phyloP scores from a whole-genome alignment of 2,329 filamentous ascomycete species.

The Ophiocordyceps camponoti-floridani region DNA sequence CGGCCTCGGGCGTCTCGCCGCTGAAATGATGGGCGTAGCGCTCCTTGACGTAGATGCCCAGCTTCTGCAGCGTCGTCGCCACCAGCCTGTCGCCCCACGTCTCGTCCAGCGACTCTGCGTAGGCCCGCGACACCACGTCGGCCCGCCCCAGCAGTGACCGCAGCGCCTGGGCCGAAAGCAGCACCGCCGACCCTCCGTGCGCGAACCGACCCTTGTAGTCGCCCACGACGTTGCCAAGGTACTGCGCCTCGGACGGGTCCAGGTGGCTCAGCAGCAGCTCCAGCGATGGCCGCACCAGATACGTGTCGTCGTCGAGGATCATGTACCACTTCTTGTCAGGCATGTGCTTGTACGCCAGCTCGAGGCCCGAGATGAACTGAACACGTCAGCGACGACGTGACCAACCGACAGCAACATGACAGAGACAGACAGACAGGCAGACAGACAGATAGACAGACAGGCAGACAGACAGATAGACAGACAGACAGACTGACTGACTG shows the following conservation, averaged over 20 bases:
- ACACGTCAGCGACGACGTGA: not conserved
- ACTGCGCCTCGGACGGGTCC: conserved; percentile 25
- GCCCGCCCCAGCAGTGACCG: conserved; percentile 24
- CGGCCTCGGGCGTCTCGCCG: conserved; percentile 30
- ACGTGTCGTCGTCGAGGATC: conserved; percentile 40
- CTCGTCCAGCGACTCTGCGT: conserved; percentile 29
- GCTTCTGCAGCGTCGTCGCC: conserved; percentile 31
- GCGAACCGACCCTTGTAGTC: conserved; percentile 37
- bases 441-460: too few species aligned
- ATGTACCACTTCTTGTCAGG: conserved; percentile 41
- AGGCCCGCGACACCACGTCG: conserved; percentile 22
- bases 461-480: too few species aligned
- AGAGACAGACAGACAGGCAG: too few species aligned
- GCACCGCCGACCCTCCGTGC: conserved; percentile 35
- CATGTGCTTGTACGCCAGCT: conserved; percentile 29
- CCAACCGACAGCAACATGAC: too few species aligned
- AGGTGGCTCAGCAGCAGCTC: conserved; percentile 28
- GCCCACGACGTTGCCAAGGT: conserved; percentile 38
- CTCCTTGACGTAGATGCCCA: conserved; percentile 38
- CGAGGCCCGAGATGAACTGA: conserved; percentile 36
- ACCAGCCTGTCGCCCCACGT: conserved; percentile 36
- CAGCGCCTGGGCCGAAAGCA: conserved; percentile 33
- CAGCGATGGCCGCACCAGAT: conserved; percentile 30
- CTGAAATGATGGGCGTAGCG: conserved; percentile 35
- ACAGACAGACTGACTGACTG: not conserved